A percentile compares a stretch with the other conserved stretches of the same genome.
Conservation (phyloP, 2,329 filamentous ascomycete genomes). For the Escovopsis sp. region DNA sequence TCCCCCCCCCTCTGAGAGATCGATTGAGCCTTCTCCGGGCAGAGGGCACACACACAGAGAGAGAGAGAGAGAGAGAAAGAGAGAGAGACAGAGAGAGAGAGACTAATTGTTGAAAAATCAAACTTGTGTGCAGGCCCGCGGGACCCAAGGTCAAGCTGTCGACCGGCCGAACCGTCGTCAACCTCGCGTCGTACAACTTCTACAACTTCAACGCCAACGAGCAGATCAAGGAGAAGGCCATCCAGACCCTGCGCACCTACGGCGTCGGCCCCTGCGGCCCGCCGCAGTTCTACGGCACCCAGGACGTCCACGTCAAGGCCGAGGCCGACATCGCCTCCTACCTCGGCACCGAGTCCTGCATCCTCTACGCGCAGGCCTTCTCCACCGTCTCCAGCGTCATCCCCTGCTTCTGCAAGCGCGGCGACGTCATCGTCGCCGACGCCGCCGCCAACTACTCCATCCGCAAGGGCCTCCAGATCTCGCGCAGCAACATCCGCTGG, state of each 20-base stretch:
- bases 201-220: slow-evolving; percentile 96
- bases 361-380: slow-evolving; percentile 92
- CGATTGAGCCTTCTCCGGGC: background rate
- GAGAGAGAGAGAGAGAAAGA: too few species aligned
- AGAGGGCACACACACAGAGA: too few species aligned
- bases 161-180: slow-evolving; percentile 80
- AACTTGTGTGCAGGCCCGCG: slow-evolving; percentile 52
- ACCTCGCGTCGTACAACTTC: slow-evolving; percentile 91
- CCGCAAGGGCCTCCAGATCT: slow-evolving; percentile 86
- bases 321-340: slow-evolving; percentile 91
- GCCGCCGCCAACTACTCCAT: slow-evolving; percentile 87
- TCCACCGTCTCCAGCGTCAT: slow-evolving; percentile 96
- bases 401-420: slow-evolving; percentile 90
- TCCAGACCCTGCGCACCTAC: slow-evolving; percentile 85
- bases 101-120: too few species aligned
- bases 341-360: slow-evolving; percentile 74
- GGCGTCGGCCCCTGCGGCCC: slow-evolving; percentile 94
- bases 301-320: slow-evolving; percentile 95
- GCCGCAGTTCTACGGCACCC: slow-evolving; percentile 94
- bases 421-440: slow-evolving; percentile 93
- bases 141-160: slow-evolving; percentile 80
- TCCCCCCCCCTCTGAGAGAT: background rate
- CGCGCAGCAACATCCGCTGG: slow-evolving; percentile 80
- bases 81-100: too few species aligned
- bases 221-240: slow-evolving; percentile 83